Evolutionary conservation across 1,139 yeast species (phyloP).

Genomic region (Yamadazyma atmosphaerica): DNA sequence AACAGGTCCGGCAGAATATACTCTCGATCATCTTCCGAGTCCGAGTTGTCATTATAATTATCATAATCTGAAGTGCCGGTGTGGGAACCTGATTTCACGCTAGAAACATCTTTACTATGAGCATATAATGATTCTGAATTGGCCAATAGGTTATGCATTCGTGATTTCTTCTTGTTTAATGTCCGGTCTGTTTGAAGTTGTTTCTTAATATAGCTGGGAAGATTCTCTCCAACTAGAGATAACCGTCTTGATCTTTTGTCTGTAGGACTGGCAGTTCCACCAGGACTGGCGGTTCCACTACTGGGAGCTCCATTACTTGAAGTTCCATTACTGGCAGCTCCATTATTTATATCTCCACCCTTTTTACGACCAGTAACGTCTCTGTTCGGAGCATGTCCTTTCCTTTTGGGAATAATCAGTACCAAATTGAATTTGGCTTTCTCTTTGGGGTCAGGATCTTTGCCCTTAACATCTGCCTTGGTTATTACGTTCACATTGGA

Average conservation of each 20-base stretch:
- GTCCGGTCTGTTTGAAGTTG: slow-evolving; percentile 22
- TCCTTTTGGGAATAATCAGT: slow-evolving; percentile 14
- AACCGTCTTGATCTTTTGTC: slow-evolving; percentile 21
- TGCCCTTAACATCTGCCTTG: slow-evolving; percentile 22
- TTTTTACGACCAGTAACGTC: too few species aligned
- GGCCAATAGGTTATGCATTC: slow-evolving; percentile 36
- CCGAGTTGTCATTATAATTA: slow-evolving; percentile 14
- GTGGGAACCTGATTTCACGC: slow-evolving; percentile 14
- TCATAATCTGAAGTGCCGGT: slow-evolving; percentile 17
- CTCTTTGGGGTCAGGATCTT: slow-evolving; percentile 1
- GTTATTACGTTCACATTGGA: slow-evolving; percentile 38
- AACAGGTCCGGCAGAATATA: slow-evolving; percentile 47
- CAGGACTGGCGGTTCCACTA: too few species aligned
- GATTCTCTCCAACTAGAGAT: slow-evolving; percentile 39
- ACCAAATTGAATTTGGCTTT: slow-evolving; percentile 12
- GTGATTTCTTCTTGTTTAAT: slow-evolving; percentile 19
- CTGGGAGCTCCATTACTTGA: too few species aligned
- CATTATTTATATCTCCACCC: too few species aligned
- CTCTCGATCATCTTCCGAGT: slow-evolving; percentile 36
- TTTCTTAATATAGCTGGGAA: slow-evolving; percentile 40
- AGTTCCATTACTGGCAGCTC: too few species aligned
- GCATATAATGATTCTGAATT: slow-evolving; percentile 42
- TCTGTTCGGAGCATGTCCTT: slow-evolving; percentile 1
- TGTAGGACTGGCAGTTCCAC: neutral
- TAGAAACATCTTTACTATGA: slow-evolving; percentile 21